A percentile compares a stretch with the other conserved stretches of the same genome.
Evolutionary conservation across 441 rosid species (phyloP).

Genomic region (Adansonia grandidieri): DNA sequence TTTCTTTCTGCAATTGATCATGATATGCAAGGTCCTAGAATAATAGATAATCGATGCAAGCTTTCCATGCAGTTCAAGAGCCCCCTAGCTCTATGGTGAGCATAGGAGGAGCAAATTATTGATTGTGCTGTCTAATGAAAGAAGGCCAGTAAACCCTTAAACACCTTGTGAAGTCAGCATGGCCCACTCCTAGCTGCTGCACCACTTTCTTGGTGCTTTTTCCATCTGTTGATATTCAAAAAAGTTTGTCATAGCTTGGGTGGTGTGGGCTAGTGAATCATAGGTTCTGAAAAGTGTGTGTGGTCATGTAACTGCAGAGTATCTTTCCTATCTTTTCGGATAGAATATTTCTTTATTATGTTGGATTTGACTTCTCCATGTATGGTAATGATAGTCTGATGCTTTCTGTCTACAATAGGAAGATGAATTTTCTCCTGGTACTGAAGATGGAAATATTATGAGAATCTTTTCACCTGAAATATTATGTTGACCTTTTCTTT

Average conservation of each 20-base stretch:
- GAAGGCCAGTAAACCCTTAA: not conserved
- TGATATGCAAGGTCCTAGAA: constrained; percentile 1
- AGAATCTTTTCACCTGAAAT: not conserved
- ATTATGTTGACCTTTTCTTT: not conserved
- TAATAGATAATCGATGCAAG: not conserved
- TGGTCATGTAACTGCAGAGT: not conserved
- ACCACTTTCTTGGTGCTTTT: not conserved
- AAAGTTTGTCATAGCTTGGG: not conserved
- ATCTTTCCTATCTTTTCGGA: not conserved
- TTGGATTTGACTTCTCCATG: not conserved
- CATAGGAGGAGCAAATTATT: not conserved
- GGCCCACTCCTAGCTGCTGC: not conserved
- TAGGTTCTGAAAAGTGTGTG: not conserved
- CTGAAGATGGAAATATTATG: not conserved
- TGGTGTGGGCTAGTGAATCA: not conserved
- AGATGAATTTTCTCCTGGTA: not conserved
- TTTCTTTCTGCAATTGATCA: not conserved
- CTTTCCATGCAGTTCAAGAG: not conserved
- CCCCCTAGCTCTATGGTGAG: not conserved
- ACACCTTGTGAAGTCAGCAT: not conserved
- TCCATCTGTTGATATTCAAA: no score
- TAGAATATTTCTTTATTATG: not conserved
- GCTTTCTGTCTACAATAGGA: not conserved
- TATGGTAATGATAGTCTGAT: not conserved
- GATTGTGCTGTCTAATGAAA: not conserved